Evolutionary conservation across 1,284 basidiomycete genomes (phyloP).

Genomic region (Polyporus tsugae): DNA sequence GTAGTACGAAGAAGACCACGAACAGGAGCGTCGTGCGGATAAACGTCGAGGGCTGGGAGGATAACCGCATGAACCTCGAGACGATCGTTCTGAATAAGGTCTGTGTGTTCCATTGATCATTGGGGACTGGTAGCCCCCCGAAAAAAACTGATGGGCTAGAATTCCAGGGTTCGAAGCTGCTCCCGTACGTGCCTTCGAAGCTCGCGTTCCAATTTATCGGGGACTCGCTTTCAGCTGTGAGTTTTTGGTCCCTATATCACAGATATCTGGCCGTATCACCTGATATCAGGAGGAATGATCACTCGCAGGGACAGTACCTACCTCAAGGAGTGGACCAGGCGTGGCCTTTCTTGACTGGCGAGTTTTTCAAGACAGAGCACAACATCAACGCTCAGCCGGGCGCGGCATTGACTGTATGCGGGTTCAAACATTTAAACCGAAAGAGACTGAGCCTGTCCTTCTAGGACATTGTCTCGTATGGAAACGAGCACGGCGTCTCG

Average conservation of each 20-base stretch:
- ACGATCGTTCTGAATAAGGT: constrained; percentile 56
- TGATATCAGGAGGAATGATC: constrained; percentile 16
- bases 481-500: constrained; percentile 62
- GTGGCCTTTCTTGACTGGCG: constrained; percentile 63
- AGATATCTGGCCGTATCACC: not conserved
- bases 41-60: constrained; percentile 65
- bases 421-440: no score
- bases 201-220: constrained; percentile 65
- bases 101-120: constrained; percentile 17
- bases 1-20: constrained; percentile 5
- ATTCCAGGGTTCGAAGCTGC: constrained; percentile 53
- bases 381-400: constrained; percentile 61
- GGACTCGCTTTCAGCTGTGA: constrained; percentile 63
- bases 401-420: constrained; percentile 54
- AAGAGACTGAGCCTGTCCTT: no score
- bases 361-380: constrained; percentile 62
- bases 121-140: not conserved
- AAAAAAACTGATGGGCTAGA: not conserved
- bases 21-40: constrained; percentile 51
- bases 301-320: constrained; percentile 58
- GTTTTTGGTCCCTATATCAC: constrained; percentile 15
- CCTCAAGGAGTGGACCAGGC: constrained; percentile 63
- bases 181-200: constrained; percentile 55
- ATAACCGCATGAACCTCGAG: constrained; percentile 63
- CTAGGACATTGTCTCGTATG: constrained; percentile 65